A percentile compares a stretch with the other conserved stretches of the same genome.
Conservation (phyloP, 2,329 filamentous ascomycete genomes). For the Pyricularia sp. region DNA sequence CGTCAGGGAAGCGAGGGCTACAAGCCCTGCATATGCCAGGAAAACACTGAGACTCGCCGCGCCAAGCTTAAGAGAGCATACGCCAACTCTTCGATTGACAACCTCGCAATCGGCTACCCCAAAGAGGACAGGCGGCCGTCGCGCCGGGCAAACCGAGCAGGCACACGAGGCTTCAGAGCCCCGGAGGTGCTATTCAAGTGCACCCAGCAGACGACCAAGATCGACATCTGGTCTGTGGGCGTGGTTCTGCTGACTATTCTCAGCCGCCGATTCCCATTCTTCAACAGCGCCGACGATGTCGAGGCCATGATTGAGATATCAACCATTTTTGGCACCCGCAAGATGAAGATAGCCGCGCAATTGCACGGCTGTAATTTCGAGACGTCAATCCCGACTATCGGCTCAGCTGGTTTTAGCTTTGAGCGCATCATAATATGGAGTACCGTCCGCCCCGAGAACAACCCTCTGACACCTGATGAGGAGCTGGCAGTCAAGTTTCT, state of each 20-base stretch:
- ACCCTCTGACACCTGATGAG: constrained; percentile 55
- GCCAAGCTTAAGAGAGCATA: constrained; percentile 47
- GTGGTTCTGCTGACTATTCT: constrained; percentile 96
- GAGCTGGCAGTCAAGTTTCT: constrained; percentile 65
- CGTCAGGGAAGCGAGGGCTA: constrained; percentile 57
- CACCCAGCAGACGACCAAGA: constrained; percentile 84
- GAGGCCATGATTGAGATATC: constrained; percentile 97
- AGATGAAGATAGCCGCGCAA: constrained; percentile 74
- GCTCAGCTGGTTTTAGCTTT: constrained; percentile 72
- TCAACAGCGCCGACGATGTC: constrained; percentile 96
- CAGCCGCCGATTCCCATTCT: constrained; percentile 89
- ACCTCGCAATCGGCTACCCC: constrained; percentile 60
- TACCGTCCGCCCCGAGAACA: constrained; percentile 57
- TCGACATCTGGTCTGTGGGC: constrained; percentile 94
- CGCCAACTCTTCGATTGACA: constrained; percentile 18
- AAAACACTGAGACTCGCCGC: constrained; percentile 53
- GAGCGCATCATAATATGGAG: constrained; percentile 96
- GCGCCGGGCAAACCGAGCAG: constrained; percentile 84
- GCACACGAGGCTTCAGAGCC: constrained; percentile 89
- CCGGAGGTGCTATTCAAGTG: constrained; percentile 97
- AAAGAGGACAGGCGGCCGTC: constrained; percentile 85
- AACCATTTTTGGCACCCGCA: constrained; percentile 79
- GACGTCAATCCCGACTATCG: constrained; percentile 85
- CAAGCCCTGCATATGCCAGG: constrained; percentile 74
- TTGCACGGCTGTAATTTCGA: constrained; percentile 90